Conservation (phyloP, 306 rosid species). For the Echinosophora koreensis region DNA sequence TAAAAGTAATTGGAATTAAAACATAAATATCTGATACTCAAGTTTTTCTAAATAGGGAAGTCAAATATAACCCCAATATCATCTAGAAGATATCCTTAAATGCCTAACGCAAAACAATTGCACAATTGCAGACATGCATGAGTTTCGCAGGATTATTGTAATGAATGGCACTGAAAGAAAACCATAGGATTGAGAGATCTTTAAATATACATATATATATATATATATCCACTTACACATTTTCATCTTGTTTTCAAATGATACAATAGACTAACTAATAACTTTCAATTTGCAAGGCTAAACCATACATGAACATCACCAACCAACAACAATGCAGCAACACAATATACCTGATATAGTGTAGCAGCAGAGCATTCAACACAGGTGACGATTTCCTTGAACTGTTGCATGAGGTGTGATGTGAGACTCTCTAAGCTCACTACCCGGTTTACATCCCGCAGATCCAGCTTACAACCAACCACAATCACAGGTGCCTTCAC, state of each 20-base stretch:
- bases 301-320: conserved; percentile 27
- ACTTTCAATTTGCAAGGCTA: conserved; percentile 11
- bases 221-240: not conserved
- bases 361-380: conserved; percentile 60
- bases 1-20: conserved; percentile 46
- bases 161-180: not conserved
- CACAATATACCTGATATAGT: conserved; percentile 50
- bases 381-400: conserved; percentile 49
- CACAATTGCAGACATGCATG: not conserved
- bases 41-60: conserved; percentile 42
- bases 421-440: conserved; percentile 54
- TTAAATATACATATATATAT: not conserved
- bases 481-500: conserved; percentile 55
- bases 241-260: conserved; percentile 6
- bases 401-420: conserved; percentile 42
- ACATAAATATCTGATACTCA: conserved; percentile 30
- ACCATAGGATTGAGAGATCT: conserved; percentile 4
- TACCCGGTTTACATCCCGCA: conserved; percentile 38
- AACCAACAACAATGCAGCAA: conserved; percentile 18
- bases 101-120: conserved; percentile 13
- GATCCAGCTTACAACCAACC: conserved; percentile 52
- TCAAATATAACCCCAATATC: conserved; percentile 20
- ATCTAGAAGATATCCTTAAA: conserved; percentile 35
- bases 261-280: not conserved
- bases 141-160: conserved; percentile 26